Base-by-base conservation (phyloP, 2,329 filamentous ascomycete species). In the Sporothrix dimorphospora region DNA sequence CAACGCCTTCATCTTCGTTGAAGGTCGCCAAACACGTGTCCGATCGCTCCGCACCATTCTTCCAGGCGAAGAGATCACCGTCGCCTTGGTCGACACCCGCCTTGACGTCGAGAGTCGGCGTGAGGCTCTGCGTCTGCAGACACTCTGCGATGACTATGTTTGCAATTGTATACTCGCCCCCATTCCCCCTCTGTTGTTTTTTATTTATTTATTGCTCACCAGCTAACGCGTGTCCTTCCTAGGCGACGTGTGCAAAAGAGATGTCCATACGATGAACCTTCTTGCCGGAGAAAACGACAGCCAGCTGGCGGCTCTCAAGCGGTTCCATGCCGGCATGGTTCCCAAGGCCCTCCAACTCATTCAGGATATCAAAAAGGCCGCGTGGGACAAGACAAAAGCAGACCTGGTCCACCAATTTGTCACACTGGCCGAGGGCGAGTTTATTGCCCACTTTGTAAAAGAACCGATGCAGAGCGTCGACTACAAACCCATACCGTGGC, bases 61-160 rank as follows among this genome's bases (percentile, higher is more conserved):
- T 0, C 76, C 78, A 0, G 79, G 79, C 12, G 78, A 79, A 11
- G 81, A 83, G 72, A 76, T 83, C 40, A 81, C 78, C 11, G 76
- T 81, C 9, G 78, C 76, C 61, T 81, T 82, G 68, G 70, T 75
- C 5, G 78, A 79, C 49, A 74, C 76, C 4, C 76, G 74, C 4
- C 68, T 77, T 24, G 76, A 77, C 30, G 75, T 80, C 0, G 57
- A 76, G 9, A 59, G 69, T 8, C 76, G 80, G 0, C 75, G 73
- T 27, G 69, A 72, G 7, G 34, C 73, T 4, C 72, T 81, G 14
- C 72, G 47, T n/a, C 11, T 57, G 14, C n/a, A 42, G 38, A 65
- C 71, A 3, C 49, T 59, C 21, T 45, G 69, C 47, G 30, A 21
- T 0, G 30, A 55, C 21, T 72, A 63, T 19, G n/a, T 47, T 14